phyloP scores from a whole-genome alignment of 495 filamentous ascomycete genomes.

The Polyplosphaeria fusca region DNA sequence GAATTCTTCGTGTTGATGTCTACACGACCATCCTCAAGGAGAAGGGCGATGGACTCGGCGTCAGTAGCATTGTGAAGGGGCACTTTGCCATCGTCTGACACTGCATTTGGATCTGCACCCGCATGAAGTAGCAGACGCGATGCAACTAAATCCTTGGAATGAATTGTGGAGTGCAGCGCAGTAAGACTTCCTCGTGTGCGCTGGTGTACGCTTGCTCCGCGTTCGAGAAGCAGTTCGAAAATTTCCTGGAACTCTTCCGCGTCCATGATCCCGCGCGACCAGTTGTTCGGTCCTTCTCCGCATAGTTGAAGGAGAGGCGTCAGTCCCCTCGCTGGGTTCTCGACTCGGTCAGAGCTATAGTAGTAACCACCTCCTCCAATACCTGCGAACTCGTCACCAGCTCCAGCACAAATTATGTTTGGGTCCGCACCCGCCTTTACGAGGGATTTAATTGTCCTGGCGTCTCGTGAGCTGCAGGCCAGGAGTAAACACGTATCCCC shows the following conservation, averaged over 20 bases:
- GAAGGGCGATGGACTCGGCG: background rate
- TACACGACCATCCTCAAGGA: background rate
- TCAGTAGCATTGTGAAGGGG: background rate
- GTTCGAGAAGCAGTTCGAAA: background rate
- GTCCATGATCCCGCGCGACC: background rate
- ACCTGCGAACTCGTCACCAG: background rate
- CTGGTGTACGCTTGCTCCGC: background rate
- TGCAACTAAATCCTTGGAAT: background rate
- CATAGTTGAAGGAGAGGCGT: background rate
- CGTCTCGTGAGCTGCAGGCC: background rate
- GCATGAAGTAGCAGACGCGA: constrained; percentile 12
- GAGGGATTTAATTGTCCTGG: constrained; percentile 1
- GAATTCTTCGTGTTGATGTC: background rate
- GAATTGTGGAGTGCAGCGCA: background rate
- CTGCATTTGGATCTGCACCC: constrained; percentile 1
- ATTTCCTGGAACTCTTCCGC: background rate
- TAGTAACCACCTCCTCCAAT: background rate
- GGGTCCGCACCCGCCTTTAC: constrained; percentile 11
- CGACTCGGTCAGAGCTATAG: background rate
- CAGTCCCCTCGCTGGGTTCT: background rate
- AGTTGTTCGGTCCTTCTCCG: background rate
- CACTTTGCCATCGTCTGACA: background rate
- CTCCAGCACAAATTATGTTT: background rate
- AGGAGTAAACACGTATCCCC: constrained; percentile 3
- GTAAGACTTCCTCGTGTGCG: background rate